phyloP scores from a whole-genome alignment of 768 basidiomycete genomes.

The Xerocomellus dryophilus region DNA sequence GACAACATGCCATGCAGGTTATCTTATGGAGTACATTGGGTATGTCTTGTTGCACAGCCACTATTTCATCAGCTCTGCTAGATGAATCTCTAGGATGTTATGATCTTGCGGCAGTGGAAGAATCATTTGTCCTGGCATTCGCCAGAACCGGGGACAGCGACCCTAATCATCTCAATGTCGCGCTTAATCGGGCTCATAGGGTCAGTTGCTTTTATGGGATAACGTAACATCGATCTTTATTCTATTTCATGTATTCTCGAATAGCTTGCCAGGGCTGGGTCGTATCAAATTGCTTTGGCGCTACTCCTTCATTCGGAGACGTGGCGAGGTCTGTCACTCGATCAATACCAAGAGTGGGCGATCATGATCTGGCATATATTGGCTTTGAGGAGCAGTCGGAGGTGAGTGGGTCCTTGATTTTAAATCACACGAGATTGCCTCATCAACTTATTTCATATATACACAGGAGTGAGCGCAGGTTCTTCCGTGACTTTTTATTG shows the following conservation, averaged over 20 bases:
- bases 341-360: constrained; percentile 72
- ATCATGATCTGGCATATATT: constrained; percentile 77
- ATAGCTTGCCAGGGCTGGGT: constrained; percentile 68
- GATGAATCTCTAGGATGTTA: constrained; percentile 53
- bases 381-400: constrained; percentile 61
- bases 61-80: constrained; percentile 1
- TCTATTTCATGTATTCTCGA: constrained; percentile 13
- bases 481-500: constrained; percentile 63
- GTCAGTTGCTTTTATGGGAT: constrained; percentile 36
- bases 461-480: constrained; percentile 55
- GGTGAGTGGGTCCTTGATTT: constrained; percentile 42
- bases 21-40: constrained; percentile 71
- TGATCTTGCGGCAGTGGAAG: constrained; percentile 61
- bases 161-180: constrained; percentile 57
- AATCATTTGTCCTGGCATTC: constrained; percentile 67
- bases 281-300: constrained; percentile 57
- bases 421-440: background rate
- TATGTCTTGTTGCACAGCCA: constrained; percentile 26
- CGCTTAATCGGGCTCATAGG: constrained; percentile 66
- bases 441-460: constrained; percentile 10
- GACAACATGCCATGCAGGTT: constrained; percentile 71
- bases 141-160: constrained; percentile 55
- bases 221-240: background rate
- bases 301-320: constrained; percentile 64
- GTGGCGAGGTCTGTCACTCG: constrained; percentile 64